phyloP scores from a whole-genome alignment of 1,284 basidiomycete species.

The Xerocomus nothofagi region DNA sequence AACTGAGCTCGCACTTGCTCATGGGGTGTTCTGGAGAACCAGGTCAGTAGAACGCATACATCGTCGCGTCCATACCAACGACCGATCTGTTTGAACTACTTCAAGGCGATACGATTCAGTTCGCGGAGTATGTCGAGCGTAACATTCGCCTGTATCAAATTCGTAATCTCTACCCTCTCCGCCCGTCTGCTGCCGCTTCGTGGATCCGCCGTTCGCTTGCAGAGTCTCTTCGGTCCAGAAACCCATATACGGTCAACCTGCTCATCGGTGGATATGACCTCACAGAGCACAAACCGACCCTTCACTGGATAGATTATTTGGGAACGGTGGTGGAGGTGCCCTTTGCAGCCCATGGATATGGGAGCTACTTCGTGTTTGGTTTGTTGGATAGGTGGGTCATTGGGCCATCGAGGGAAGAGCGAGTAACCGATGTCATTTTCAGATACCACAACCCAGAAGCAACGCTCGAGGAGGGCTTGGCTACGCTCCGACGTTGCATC shows the following conservation, averaged over 20 bases:
- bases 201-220: slow-evolving; percentile 95
- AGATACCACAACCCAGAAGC: slow-evolving; percentile 88
- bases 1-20: slow-evolving; percentile 86
- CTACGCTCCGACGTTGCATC: slow-evolving; percentile 82
- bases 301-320: slow-evolving; percentile 97
- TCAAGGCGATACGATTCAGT: slow-evolving; percentile 93
- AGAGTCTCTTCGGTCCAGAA: slow-evolving; percentile 83
- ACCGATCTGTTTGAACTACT: not conserved
- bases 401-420: not conserved
- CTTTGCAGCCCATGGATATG: slow-evolving; percentile 95
- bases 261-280: slow-evolving; percentile 92
- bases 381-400: slow-evolving; percentile 80
- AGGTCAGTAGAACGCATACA: slow-evolving; percentile 48
- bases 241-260: slow-evolving; percentile 90
- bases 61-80: not conserved
- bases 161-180: slow-evolving; percentile 86
- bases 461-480: slow-evolving; percentile 81
- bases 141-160: slow-evolving; percentile 97
- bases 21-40: slow-evolving; percentile 97
- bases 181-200: slow-evolving; percentile 87
- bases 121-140: slow-evolving; percentile 94
- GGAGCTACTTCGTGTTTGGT: slow-evolving; percentile 88
- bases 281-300: slow-evolving; percentile 60
- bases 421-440: slow-evolving; percentile 12
- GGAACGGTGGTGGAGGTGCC: slow-evolving; percentile 89